Evolutionary conservation across 2,329 filamentous ascomycete genomes (phyloP).

Genomic region (Paraconiothyrium brasiliense): DNA sequence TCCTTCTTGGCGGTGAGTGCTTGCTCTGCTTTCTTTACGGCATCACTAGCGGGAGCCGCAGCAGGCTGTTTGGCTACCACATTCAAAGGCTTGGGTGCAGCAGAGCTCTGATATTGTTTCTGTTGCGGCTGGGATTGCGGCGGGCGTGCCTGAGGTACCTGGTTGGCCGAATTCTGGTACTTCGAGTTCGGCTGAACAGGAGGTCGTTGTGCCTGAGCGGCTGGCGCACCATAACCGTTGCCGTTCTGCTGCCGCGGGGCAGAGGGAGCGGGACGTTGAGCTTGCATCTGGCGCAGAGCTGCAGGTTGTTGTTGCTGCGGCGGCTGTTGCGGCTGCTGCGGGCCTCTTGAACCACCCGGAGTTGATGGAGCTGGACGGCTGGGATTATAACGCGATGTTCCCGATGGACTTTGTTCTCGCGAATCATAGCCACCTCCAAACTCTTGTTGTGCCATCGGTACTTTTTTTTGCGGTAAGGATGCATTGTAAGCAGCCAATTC

Average conservation of each 20-base stretch:
- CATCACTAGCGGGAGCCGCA: conserved; percentile 65
- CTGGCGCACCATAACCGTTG: conserved; percentile 37
- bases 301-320: conserved; percentile 45
- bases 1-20: conserved; percentile 81
- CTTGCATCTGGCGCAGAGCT: conserved; percentile 64
- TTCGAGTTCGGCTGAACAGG: conserved; percentile 57
- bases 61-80: conserved; percentile 59
- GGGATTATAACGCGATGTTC: conserved; percentile 81
- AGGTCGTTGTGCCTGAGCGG: conserved; percentile 41
- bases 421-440: conserved; percentile 70
- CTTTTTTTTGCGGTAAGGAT: conserved; percentile 81
- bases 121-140: conserved; percentile 55
- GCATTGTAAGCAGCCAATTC: conserved; percentile 91
- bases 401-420: conserved; percentile 56
- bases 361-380: conserved; percentile 84
- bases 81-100: conserved; percentile 65
- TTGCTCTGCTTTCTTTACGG: conserved; percentile 88
- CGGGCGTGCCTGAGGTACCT: conserved; percentile 53
- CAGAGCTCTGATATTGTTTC: conserved; percentile 53
- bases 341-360: conserved; percentile 62
- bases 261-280: conserved; percentile 84
- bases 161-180: conserved; percentile 47
- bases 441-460: conserved; percentile 88
- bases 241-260: conserved; percentile 63
- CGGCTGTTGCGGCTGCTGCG: conserved; percentile 55